A percentile compares a stretch with the other conserved stretches of the same genome.
Conservation (phyloP, 176 grass and related monocot species). For the Panicum miliaceum region DNA sequence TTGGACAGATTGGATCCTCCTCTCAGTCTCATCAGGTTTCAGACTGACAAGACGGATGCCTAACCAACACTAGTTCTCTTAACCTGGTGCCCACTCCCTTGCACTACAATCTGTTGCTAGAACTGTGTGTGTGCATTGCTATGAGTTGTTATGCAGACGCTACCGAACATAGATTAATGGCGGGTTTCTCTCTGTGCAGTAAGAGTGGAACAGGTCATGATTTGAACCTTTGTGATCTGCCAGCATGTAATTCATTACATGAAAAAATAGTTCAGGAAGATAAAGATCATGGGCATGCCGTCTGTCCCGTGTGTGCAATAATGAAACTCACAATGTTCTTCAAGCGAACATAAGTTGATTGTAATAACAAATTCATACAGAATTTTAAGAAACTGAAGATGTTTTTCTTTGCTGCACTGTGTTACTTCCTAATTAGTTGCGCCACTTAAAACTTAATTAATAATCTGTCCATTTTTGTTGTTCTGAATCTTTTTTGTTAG, state of each 20-base stretch:
- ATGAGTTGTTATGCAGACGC: slow-evolving; percentile 5
- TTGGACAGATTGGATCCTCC: slow-evolving; percentile 62
- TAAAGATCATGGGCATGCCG: neutral
- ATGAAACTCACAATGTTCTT: too few relatives aligned
- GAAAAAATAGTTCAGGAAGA: neutral
- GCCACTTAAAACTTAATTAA: neutral
- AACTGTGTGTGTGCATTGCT: slow-evolving; percentile 18
- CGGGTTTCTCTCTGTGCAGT: neutral
- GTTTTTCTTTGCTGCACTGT: neutral
- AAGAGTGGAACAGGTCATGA: slow-evolving; percentile 10
- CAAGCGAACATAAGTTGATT: neutral
- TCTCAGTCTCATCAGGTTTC: slow-evolving; percentile 16
- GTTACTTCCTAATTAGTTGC: neutral
- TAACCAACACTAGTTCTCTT: slow-evolving; percentile 45
- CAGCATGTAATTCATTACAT: neutral
- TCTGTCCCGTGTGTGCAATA: neutral
- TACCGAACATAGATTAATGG: slow-evolving; percentile 1
- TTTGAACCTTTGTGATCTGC: neutral
- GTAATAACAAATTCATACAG: too few relatives aligned
- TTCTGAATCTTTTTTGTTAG: neutral
- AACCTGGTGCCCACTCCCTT: slow-evolving; percentile 20
- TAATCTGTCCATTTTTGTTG: neutral
- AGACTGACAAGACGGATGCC: slow-evolving; percentile 46
- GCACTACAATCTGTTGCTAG: neutral
- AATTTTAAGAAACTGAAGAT: neutral